Evolutionary conservation across 1,284 basidiomycete species (phyloP).

Genomic region (Hymenochaete sp.): DNA sequence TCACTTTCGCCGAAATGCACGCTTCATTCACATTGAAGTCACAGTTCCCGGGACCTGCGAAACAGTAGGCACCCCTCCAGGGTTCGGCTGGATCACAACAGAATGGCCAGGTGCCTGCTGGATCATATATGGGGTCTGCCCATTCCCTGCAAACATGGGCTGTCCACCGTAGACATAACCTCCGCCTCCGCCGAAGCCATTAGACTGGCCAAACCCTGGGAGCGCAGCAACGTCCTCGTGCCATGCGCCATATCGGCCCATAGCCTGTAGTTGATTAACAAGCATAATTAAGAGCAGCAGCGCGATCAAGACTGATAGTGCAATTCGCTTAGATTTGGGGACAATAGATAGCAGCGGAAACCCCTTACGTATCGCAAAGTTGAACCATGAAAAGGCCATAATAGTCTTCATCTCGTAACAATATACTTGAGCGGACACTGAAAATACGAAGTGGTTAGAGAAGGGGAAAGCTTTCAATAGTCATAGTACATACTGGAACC

Average conservation of each 20-base stretch:
- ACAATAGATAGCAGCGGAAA: slow-evolving; percentile 30
- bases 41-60: slow-evolving; percentile 48
- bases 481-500: slow-evolving; percentile 40
- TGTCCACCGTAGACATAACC: slow-evolving; percentile 16
- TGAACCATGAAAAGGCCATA: slow-evolving; percentile 69
- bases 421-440: slow-evolving; percentile 48
- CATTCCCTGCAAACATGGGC: slow-evolving; percentile 17
- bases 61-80: slow-evolving; percentile 51
- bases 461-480: slow-evolving; percentile 9
- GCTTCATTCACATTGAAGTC: slow-evolving; percentile 20
- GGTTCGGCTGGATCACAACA: slow-evolving; percentile 60
- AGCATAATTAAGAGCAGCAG: slow-evolving; percentile 37
- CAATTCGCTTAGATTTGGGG: slow-evolving; percentile 10
- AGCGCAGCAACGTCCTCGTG: slow-evolving; percentile 40
- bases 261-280: slow-evolving; percentile 34
- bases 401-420: slow-evolving; percentile 74
- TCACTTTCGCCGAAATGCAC: no score
- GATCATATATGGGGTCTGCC: slow-evolving; percentile 26
- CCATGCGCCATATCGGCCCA: slow-evolving; percentile 40
- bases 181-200: slow-evolving; percentile 2
- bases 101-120: slow-evolving; percentile 52
- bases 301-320: slow-evolving; percentile 33
- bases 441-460: slow-evolving; percentile 10
- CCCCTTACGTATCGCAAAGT: slow-evolving; percentile 50
- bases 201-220: slow-evolving; percentile 42